Evolutionary conservation across 495 filamentous ascomycete genomes (phyloP).

Genomic region (Aspergillus avenaceus): DNA sequence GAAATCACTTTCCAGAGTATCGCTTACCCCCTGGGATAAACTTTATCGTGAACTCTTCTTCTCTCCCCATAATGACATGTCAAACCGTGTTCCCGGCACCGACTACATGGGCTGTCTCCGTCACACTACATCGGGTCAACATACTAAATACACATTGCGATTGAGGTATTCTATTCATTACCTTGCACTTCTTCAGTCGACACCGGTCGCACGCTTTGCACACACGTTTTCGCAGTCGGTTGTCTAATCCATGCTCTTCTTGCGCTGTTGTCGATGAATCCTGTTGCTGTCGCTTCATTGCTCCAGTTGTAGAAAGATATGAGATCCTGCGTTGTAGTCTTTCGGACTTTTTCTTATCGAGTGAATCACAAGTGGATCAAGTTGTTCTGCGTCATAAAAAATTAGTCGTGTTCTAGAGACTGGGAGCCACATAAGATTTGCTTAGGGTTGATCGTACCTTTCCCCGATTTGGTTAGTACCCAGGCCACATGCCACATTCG

Average conservation of each 20-base stretch:
- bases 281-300: neutral
- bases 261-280: neutral
- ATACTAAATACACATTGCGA: conserved; percentile 4
- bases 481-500: neutral
- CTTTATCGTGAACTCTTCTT: conserved; percentile 59
- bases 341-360: no score
- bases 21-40: conserved; percentile 62
- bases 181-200: conserved; percentile 63
- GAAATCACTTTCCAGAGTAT: no score
- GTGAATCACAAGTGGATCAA: neutral
- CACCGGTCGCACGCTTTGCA: conserved; percentile 64
- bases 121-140: conserved; percentile 50
- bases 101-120: conserved; percentile 54
- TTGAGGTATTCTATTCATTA: conserved; percentile 25
- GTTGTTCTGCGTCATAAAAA: neutral
- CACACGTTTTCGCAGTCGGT: neutral
- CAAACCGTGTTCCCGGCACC: conserved; percentile 56
- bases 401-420: neutral
- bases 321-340: no score
- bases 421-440: neutral
- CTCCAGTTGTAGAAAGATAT: no score
- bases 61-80: conserved; percentile 61
- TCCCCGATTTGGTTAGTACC: neutral
- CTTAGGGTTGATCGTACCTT: neutral
- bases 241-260: neutral